Evolutionary conservation across 192 early-diverging fungal genomes (phyloP), one percentile per base, ranked within the genome.

Genomic region (Chytriomyces sp.): DNA sequence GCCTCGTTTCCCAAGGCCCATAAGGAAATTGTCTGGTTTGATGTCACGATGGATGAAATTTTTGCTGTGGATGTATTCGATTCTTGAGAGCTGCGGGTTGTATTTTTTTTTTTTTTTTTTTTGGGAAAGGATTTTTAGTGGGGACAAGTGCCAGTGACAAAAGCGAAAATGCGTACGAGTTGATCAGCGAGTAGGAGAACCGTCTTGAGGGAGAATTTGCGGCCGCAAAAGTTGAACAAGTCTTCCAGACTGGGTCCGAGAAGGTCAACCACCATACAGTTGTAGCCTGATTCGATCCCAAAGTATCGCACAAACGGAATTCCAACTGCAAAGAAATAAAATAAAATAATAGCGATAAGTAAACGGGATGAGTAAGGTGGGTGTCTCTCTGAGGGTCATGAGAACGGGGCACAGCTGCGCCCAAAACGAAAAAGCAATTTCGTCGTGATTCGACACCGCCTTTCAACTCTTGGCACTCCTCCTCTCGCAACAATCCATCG

Each of bases 1-100:
- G 59, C 87, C 88, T 53, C 89, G 86, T 67, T 89, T 89, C 45
- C 87, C 88, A 48, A 89, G 76, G 23, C 73, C 73, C 89, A 90
- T 89, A 64, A 89, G 72, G 77, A 90, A 90, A 76, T 89, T 89
- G 76, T 88, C 86, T 10, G 86, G 86, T 74, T 90, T 90, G 72
- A 90, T 90, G 71, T 90, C 88, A 43, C 89, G 83, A 67, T 90
- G 89, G 50, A 90, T 85, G 64, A 90, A 90, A 80, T 90, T 91
- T 72, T 90, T 90, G 26, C 88, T 89, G 75, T 90, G 89, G 77
- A 90, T 84, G 68, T 88, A 90, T 70, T 90, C 89, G 64, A 90
- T 87, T 10, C 89, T 79, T 1, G 89, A 90, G 72, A 90, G 84
- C 89, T 90, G 74, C 7, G 48, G 45, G n/a, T n/a, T 10, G 61